Evolutionary conservation across 2,329 filamentous ascomycete genomes (phyloP).

Genomic region (Penicillium expansum): DNA sequence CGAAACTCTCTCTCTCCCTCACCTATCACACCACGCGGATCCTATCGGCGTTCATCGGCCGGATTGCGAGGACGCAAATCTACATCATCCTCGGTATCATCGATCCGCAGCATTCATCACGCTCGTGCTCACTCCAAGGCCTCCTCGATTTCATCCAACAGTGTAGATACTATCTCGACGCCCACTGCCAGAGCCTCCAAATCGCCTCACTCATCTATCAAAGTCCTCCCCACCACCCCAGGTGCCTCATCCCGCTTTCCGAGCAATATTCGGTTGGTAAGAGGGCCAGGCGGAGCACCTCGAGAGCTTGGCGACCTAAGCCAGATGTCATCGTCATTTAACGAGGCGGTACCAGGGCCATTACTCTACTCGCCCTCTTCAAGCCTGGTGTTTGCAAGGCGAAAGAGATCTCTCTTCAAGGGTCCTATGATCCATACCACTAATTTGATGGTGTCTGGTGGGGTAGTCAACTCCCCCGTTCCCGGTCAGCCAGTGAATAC

Average conservation of each 20-base stretch:
- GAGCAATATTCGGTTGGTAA: conserved; percentile 78
- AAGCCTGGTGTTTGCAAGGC: conserved; percentile 46
- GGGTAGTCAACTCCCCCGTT: conserved; percentile 35
- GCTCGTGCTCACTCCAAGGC: conserved; percentile 91
- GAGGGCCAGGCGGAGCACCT: conserved; percentile 44
- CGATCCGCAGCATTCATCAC: conserved; percentile 85
- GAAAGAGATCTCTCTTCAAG: conserved; percentile 47
- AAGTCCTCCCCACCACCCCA: conserved; percentile 90
- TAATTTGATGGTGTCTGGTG: conserved; percentile 35
- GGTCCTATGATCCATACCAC: conserved; percentile 44
- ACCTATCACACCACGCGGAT: conserved; percentile 82
- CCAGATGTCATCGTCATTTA: conserved; percentile 35
- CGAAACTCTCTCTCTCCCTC: conserved; percentile 81
- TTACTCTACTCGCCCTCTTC: conserved; percentile 42
- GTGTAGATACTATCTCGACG: conserved; percentile 65
- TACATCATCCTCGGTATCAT: conserved; percentile 91
- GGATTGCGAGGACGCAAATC: conserved; percentile 90
- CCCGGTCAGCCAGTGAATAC: conserved; percentile 28
- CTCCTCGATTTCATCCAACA: conserved; percentile 83
- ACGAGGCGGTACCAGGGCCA: conserved; percentile 38
- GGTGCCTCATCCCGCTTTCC: conserved; percentile 70
- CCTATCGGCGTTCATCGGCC: conserved; percentile 75
- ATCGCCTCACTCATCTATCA: conserved; percentile 85
- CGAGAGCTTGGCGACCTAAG: conserved; percentile 28
- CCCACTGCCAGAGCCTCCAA: conserved; percentile 66